Base-by-base conservation (phyloP, 805 yeast genomes). In the Pichia membranifaciens region DNA sequence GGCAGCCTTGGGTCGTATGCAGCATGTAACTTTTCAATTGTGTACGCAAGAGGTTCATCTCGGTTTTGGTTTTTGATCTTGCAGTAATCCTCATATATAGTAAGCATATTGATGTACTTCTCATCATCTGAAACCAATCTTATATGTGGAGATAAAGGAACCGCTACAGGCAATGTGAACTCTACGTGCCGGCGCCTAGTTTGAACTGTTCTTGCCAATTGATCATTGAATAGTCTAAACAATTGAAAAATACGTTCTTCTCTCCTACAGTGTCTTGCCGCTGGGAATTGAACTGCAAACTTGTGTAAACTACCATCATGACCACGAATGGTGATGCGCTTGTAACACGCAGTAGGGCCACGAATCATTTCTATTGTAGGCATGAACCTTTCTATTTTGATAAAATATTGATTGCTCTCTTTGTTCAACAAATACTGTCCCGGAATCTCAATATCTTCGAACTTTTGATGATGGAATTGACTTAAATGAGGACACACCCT, bases 391-490 rank as follows among this genome's bases (percentile, higher is more conserved):
- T 89, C 97, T 58, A 93, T 87, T 73, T 93, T 93, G 43, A 88
- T 77, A 63, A 93, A 95, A 64, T 91, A 96, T 61, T 87, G 91
- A 64, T 76, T 88, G 65, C 75, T 87, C 58, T 91, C 98, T 62
- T 83, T 85, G 63, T 87, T 86, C 69, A 88, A 72, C 60, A 90
- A 70, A 60, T 93, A 93, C 62, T 93, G 99, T 1, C 99, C 99
- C 0, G 99, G 99, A 49, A 93, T 82, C 64, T 93, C 99, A 49
- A 93, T 87, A 43, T 93, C 99, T 64, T 93, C 99, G 61, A 93
- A 93, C 67, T 89, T 91, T 64, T 93, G 98, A 64, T 93, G 96
- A 67, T 93, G 99, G 79, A 95, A 93, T 62, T 90, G 96, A 62
- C 95, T 84, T 64, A 93, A 73, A 57, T 91, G 98, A 15, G 98